A percentile compares a stretch with the other conserved stretches of the same genome.
Evolutionary conservation across 2,329 filamentous ascomycete species (phyloP).

Genomic region (Bertia moriformis): DNA sequence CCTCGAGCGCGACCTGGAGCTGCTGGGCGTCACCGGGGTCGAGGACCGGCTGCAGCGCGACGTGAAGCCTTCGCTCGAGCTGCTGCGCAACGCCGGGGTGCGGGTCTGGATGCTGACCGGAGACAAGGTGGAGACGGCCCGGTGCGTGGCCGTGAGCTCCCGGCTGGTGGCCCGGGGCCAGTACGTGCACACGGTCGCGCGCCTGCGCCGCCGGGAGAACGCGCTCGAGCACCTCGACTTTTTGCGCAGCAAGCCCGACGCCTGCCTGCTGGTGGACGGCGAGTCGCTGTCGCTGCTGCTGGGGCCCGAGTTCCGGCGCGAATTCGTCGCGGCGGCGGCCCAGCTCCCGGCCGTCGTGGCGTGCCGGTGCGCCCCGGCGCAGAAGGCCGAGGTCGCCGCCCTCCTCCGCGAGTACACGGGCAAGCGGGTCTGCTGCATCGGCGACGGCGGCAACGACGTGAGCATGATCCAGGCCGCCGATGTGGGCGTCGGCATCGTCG

Average conservation of each 20-base stretch:
- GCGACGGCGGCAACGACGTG: constrained; percentile 95
- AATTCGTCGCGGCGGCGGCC: constrained; percentile 82
- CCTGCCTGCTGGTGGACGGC: constrained; percentile 83
- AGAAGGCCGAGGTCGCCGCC: constrained; percentile 86
- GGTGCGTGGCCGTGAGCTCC: constrained; percentile 87
- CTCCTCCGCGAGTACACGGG: constrained; percentile 84
- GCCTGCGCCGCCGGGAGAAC: constrained; percentile 68
- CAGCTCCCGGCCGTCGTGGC: constrained; percentile 82
- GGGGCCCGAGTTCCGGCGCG: constrained; percentile 59
- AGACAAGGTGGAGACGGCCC: constrained; percentile 94
- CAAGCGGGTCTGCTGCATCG: constrained; percentile 93
- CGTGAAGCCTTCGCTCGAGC: constrained; percentile 86
- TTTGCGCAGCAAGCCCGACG: constrained; percentile 71
- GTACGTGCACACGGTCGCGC: constrained; percentile 85
- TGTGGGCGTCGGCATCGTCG: constrained; percentile 92
- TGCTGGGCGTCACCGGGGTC: constrained; percentile 92
- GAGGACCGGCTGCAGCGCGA: constrained; percentile 93
- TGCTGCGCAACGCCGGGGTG: constrained; percentile 90
- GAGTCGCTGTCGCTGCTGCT: constrained; percentile 78
- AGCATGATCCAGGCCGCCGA: constrained; percentile 98
- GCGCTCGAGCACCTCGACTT: constrained; percentile 83
- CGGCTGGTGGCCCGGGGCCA: constrained; percentile 88
- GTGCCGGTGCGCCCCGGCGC: constrained; percentile 88
- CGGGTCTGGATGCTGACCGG: constrained; percentile 99
- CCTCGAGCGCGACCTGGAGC: constrained; percentile 76